Percentiles rank a stretch among this genome's conserved stretches.
Conservation (phyloP, 305 asterid genomes). For the Fraxinus platypoda region DNA sequence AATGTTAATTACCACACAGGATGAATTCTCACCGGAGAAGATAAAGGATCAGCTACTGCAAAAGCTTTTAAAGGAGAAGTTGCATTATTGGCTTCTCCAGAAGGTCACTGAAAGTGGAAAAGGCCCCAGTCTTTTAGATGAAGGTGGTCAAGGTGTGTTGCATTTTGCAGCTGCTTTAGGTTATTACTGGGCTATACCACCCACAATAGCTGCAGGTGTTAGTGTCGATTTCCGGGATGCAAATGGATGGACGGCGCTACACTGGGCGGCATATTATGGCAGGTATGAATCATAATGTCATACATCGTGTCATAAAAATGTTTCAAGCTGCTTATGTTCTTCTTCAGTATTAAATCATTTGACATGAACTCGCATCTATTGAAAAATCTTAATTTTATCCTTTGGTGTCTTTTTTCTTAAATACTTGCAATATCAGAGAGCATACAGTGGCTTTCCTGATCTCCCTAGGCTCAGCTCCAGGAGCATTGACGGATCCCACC, state of each 20-base stretch:
- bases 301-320: neutral
- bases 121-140: conserved; percentile 76
- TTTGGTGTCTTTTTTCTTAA: conserved; percentile 15
- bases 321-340: neutral
- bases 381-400: conserved; percentile 1
- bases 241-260: conserved; percentile 97
- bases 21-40: conserved; percentile 50
- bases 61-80: conserved; percentile 72
- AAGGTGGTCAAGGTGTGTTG: conserved; percentile 85
- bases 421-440: conserved; percentile 49
- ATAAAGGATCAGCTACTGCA: conserved; percentile 64
- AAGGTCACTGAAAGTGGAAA: conserved; percentile 79
- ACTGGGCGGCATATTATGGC: conserved; percentile 97
- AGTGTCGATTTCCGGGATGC: conserved; percentile 83
- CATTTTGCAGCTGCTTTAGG: conserved; percentile 94
- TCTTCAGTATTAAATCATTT: neutral
- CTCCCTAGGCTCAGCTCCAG: conserved; percentile 79
- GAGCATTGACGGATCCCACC: conserved; percentile 79
- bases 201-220: conserved; percentile 77
- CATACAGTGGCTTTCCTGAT: conserved; percentile 77
- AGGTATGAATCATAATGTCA: conserved; percentile 43
- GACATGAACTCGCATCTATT: conserved; percentile 3
- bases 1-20: conserved; percentile 49
- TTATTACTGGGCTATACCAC: conserved; percentile 87
- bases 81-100: conserved; percentile 74